Evolutionary conservation across 192 early-diverging fungal genomes (phyloP), one percentile per base, ranked within the genome.

Genomic region (Oehlia diaphana): DNA sequence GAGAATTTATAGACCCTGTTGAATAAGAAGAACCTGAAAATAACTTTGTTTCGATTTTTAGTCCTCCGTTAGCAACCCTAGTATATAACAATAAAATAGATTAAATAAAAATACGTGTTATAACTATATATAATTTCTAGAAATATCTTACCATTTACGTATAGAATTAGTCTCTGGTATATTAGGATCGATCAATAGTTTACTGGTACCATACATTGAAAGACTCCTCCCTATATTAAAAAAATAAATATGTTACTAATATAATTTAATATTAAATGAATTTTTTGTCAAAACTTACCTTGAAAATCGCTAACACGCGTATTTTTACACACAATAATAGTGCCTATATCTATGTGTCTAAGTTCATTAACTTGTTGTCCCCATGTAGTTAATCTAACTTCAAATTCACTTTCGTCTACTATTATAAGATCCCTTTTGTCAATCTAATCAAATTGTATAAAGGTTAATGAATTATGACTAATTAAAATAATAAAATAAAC

Each of bases 251-350:
- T 53, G 33, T 82, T 61, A 6, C 39, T 44, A 72, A 72, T 31
- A 14, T 26, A 19, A 81, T 39, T 28, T 12, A 66, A 28, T 6
- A 26, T 19, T 12, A n/a, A 26, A n/a, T 79, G 67, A 8, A 13
- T 49, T 16, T 8, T 42, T 37, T 47, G 7, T 8, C 3, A 19
- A 7, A 31, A 28, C 44, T n/a, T 68, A 64, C 95, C 96, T 50
- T 92, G 91, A 88, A 92, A 99, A 75, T 99, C 97, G 74, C 89
- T 88, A 76, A 99, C 92, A 64, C 91, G 90, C n/a, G 86, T 89
- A 9, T 94, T 94, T 85, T 98, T 98, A 67, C 94, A 87, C 8
- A 93, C 94, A 76, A 98, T 78, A 4, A 99, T 88, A 16, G 94
- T 85, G 50, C 81, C 68, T 33, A 83, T 71, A 19, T 81, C 79